phyloP scores from a whole-genome alignment of 148 eudicot species.

The Camellia lanceoleosa region DNA sequence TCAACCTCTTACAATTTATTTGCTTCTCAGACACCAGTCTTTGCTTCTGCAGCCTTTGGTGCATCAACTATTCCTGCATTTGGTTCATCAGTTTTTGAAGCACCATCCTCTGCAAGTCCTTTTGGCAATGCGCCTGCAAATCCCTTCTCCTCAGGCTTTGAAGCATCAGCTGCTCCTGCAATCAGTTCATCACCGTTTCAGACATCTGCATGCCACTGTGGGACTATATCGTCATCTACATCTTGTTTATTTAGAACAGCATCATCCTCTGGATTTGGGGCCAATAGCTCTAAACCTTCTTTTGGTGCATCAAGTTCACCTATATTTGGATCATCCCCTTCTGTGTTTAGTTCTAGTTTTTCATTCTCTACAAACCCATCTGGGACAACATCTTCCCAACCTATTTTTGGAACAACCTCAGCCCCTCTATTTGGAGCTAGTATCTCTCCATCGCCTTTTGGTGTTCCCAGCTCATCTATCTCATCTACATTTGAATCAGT shows the following conservation, averaged over 20 bases:
- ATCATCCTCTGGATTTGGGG: background rate
- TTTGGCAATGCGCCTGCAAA: background rate
- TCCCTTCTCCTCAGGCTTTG: constrained; percentile 6
- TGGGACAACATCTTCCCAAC: too few relatives aligned
- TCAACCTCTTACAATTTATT: background rate
- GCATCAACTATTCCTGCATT: background rate
- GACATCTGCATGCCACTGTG: background rate
- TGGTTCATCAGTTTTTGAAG: background rate
- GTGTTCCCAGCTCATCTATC: background rate
- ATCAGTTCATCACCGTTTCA: too few relatives aligned
- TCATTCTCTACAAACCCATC: too few relatives aligned
- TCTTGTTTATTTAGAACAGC: background rate
- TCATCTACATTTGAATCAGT: background rate
- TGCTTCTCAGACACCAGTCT: background rate
- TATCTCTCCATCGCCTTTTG: background rate
- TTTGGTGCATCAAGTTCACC: background rate
- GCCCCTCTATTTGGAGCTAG: background rate
- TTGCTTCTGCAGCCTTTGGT: background rate
- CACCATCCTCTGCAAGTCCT: background rate
- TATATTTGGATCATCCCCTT: background rate
- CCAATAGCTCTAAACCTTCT: background rate
- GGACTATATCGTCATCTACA: background rate
- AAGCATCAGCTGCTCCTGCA: background rate
- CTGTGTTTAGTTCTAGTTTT: too few relatives aligned
- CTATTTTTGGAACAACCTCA: background rate